phyloP scores from a whole-genome alignment of 305 asterid genomes.

The Fraxinus xanthoxyloides region DNA sequence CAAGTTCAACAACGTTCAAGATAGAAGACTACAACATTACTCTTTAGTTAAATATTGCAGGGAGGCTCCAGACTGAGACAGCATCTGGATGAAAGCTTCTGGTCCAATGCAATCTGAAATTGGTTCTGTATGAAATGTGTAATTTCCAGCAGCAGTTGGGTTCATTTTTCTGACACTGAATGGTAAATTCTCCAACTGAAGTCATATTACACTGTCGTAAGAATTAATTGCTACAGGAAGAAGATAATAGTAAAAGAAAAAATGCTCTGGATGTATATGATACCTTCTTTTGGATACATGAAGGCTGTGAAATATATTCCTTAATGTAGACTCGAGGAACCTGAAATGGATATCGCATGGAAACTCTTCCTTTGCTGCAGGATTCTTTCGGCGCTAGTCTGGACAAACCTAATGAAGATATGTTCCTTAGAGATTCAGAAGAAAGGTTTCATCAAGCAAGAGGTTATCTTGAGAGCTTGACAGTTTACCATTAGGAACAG shows the following conservation, averaged over 20 bases:
- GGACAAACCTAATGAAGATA: slow-evolving; percentile 52
- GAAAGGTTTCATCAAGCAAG: slow-evolving; percentile 26
- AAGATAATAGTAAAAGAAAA: slow-evolving; percentile 19
- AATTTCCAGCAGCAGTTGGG: slow-evolving; percentile 61
- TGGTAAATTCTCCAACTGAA: slow-evolving; percentile 63
- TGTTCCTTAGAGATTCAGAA: slow-evolving; percentile 34
- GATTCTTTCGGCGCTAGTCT: slow-evolving; percentile 56
- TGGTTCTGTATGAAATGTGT: slow-evolving; percentile 46
- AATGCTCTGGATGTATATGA: slow-evolving; percentile 18
- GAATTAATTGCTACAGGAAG: slow-evolving; percentile 30
- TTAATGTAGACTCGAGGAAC: slow-evolving; percentile 53
- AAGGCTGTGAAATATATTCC: slow-evolving; percentile 63
- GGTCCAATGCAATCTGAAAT: slow-evolving; percentile 51
- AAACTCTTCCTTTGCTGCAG: slow-evolving; percentile 50
- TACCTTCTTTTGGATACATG: slow-evolving; percentile 60
- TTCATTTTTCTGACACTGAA: slow-evolving; percentile 60
- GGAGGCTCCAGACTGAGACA: slow-evolving; percentile 73
- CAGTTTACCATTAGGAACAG: slow-evolving; percentile 53
- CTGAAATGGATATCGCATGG: slow-evolving; percentile 60
- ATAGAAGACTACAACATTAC: slow-evolving; percentile 40
- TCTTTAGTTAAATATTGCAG: slow-evolving; percentile 59
- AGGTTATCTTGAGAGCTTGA: slow-evolving; percentile 24
- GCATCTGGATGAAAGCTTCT: slow-evolving; percentile 53
- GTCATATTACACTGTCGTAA: slow-evolving; percentile 26
- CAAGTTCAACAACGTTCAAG: background rate